These are phyloP conservation scores for Eimeria acervulina DNA, from an alignment of 169 alveolate species.

Conservation along the genomic window DNA sequence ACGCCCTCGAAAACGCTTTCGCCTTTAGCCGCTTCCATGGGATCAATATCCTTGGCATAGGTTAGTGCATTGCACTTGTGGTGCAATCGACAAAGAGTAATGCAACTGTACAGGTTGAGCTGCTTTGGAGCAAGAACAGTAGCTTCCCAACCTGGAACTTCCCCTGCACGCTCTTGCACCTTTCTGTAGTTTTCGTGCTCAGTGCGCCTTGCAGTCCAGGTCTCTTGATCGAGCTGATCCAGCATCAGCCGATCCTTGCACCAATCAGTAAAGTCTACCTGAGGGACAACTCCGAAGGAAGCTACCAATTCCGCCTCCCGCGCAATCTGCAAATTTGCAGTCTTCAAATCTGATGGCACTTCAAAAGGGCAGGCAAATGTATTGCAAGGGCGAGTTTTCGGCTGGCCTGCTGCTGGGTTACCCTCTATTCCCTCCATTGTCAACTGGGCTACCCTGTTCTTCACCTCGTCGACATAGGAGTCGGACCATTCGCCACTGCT, in stretches of 20 bases:
- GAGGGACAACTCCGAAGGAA: constrained; percentile 61
- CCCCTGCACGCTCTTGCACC: constrained; percentile 39
- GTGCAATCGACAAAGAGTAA: constrained; percentile 45
- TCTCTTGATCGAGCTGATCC: constrained; percentile 35
- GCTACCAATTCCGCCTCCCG: constrained; percentile 42
- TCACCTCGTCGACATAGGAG: not conserved
- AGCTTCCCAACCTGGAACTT: constrained; percentile 46
- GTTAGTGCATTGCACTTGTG: constrained; percentile 38
- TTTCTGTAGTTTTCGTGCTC: not conserved
- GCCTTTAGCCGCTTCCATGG: not conserved
- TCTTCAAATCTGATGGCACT: constrained; percentile 64
- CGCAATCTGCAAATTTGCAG: constrained; percentile 64
- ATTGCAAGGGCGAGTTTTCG: constrained; percentile 69
- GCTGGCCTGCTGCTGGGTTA: not conserved
- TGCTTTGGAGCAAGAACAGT: constrained; percentile 38
- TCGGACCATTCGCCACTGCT: constrained; percentile 42
- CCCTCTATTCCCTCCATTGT: constrained; percentile 56
- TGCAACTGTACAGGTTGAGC: constrained; percentile 56
- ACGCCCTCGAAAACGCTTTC: not conserved
- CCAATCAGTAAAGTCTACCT: constrained; percentile 32
- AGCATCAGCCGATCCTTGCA: constrained; percentile 71
- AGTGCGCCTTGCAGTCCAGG: constrained; percentile 53
- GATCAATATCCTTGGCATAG: constrained; percentile 43
- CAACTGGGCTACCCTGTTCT: not conserved
- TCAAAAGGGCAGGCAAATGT: constrained; percentile 65